Evolutionary conservation across 768 basidiomycete genomes (phyloP).

Genomic region (Naematelia aurantialba): DNA sequence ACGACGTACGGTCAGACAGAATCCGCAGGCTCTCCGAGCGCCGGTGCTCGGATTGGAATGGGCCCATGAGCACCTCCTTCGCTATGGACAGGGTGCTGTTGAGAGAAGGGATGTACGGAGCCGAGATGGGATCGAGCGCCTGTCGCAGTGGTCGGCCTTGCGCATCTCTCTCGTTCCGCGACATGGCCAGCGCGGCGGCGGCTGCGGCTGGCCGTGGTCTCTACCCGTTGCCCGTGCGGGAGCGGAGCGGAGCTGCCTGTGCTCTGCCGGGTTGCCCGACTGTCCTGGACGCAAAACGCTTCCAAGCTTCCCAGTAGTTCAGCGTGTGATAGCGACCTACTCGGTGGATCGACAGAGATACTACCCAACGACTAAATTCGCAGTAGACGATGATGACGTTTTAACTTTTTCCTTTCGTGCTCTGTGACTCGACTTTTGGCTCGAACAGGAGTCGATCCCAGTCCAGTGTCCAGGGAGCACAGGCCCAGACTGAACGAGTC

Average conservation of each 20-base stretch:
- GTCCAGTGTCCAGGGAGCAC: no score
- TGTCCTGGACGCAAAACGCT: no score
- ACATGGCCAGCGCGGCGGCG: not conserved
- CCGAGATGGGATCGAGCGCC: conserved; percentile 41
- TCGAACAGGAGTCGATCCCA: no score
- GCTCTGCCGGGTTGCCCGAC: no score
- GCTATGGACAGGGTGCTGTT: conserved; percentile 38
- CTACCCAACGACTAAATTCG: no score
- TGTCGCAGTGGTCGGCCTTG: conserved; percentile 26
- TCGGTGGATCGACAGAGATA: not conserved
- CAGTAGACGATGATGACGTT: not conserved
- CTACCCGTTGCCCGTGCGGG: not conserved
- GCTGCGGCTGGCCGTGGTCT: no score
- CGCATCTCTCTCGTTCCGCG: conserved; percentile 6
- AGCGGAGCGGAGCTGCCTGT: not conserved
- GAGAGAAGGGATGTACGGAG: conserved; percentile 23
- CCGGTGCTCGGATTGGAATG: conserved; percentile 38
- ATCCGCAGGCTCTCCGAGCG: conserved; percentile 46
- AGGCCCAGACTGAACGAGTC: no score
- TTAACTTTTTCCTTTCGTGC: not conserved
- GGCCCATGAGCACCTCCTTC: conserved; percentile 47
- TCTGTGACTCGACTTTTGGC: no score
- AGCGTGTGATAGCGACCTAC: no score
- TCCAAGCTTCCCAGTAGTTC: no score
- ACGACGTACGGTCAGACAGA: conserved; percentile 47